Conservation (phyloP, 2,329 filamentous ascomycete species). For the Aspergillus sp. region DNA sequence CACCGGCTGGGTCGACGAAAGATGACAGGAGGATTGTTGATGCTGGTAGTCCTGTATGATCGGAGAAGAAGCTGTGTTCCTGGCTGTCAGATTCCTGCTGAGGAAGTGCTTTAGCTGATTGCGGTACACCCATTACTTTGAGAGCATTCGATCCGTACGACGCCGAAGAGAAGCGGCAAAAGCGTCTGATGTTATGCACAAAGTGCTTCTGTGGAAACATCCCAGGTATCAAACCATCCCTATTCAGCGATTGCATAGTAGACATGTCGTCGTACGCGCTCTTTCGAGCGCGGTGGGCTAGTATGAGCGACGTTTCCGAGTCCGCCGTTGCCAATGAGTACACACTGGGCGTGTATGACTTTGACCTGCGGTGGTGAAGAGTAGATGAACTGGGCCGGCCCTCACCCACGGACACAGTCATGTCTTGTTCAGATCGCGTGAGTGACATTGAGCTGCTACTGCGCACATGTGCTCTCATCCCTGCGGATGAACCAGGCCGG, state of each 20-base stretch:
- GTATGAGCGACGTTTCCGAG: constrained; percentile 44
- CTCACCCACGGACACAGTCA: constrained; percentile 29
- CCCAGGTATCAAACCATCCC: constrained; percentile 44
- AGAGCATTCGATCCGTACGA: constrained; percentile 48
- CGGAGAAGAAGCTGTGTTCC: constrained; percentile 46
- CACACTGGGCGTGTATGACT: constrained; percentile 43
- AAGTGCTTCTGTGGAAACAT: constrained; percentile 47
- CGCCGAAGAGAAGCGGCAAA: constrained; percentile 47
- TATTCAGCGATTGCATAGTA: constrained; percentile 42
- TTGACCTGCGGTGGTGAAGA: constrained; percentile 34
- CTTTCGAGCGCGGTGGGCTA: constrained; percentile 40
- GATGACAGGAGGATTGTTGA: constrained; percentile 61
- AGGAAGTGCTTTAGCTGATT: constrained; percentile 28
- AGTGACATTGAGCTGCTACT: constrained; percentile 43
- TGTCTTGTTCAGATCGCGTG: constrained; percentile 41
- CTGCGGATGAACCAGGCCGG: constrained; percentile 37
- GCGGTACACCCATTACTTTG: constrained; percentile 45
- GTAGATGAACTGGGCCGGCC: constrained; percentile 28
- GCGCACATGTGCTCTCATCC: constrained; percentile 39
- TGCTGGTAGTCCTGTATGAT: constrained; percentile 43
- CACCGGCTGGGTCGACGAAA: constrained; percentile 67
- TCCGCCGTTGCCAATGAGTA: constrained; percentile 45
- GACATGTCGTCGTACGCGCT: constrained; percentile 46
- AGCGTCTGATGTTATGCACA: constrained; percentile 45
- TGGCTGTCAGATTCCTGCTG: constrained; percentile 34